Percentiles rank a stretch among this genome's conserved stretches.
Conservation (phyloP, 164 flowering plant genomes). For the Stephania cephalantha region DNA sequence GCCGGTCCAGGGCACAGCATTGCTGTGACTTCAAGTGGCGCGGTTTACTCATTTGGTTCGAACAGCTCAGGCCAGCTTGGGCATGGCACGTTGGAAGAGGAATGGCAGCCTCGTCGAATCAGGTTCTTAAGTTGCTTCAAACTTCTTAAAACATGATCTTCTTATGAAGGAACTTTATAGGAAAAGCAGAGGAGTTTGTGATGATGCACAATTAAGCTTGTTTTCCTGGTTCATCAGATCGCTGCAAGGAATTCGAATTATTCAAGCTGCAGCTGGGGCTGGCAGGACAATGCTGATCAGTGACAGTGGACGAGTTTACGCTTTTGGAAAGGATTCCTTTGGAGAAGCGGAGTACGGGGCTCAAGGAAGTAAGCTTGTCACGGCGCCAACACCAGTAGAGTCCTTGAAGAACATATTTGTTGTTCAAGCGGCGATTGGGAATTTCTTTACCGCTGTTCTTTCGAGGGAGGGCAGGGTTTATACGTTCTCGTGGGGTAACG, state of each 20-base stretch:
- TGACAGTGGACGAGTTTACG: conserved; percentile 77
- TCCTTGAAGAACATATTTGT: conserved; percentile 80
- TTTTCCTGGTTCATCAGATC: conserved; percentile 56
- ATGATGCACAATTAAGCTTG: conserved; percentile 4
- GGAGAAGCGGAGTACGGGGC: conserved; percentile 75
- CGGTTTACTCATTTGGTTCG: conserved; percentile 81
- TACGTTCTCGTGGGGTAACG: conserved; percentile 96
- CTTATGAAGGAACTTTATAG: background rate
- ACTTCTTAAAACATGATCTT: background rate
- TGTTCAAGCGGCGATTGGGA: conserved; percentile 95
- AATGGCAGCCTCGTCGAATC: conserved; percentile 69
- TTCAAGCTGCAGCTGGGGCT: conserved; percentile 92
- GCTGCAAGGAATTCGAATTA: conserved; percentile 81
- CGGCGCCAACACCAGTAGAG: conserved; percentile 67
- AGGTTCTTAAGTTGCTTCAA: conserved; percentile 41
- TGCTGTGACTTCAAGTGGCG: conserved; percentile 77
- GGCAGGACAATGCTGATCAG: conserved; percentile 93
- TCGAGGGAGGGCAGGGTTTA: conserved; percentile 95
- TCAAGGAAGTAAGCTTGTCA: conserved; percentile 58
- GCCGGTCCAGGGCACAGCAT: conserved; percentile 98
- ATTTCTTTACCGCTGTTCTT: conserved; percentile 88
- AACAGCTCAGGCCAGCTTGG: conserved; percentile 96
- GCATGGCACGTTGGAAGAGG: conserved; percentile 78
- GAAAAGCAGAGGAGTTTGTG: conserved; percentile 2
- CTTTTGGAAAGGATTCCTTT: conserved; percentile 89